These are phyloP conservation scores for Arthromyces matolae DNA, from an alignment of 768 basidiomycete genomes.

Conservation along the genomic window DNA sequence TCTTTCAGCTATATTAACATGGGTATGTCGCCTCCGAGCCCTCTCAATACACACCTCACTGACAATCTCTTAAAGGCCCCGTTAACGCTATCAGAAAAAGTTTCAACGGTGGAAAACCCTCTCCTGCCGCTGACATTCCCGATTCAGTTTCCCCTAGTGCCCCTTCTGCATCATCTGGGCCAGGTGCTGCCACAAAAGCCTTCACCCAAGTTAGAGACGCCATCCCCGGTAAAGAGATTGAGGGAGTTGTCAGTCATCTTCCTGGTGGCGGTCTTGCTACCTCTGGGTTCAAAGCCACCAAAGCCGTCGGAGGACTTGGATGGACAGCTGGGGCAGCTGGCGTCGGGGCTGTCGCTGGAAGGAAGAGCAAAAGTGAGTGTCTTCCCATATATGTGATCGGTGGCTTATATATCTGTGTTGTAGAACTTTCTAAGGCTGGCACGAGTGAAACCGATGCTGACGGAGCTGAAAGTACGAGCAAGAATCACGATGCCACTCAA, in stretches of 20 bases:
- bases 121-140: background rate
- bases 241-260: background rate
- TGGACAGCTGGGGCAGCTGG: constrained; percentile 4
- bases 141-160: background rate
- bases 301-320: constrained; percentile 3
- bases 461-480: background rate
- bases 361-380: constrained; percentile 1
- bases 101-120: background rate
- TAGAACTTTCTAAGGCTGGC: constrained; percentile 5
- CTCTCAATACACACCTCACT: no score
- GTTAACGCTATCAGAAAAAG: background rate
- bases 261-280: constrained; percentile 4
- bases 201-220: constrained; percentile 2
- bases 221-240: background rate
- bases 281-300: constrained; percentile 6
- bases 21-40: background rate
- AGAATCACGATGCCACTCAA: background rate
- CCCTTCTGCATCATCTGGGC: background rate
- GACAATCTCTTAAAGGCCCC: background rate
- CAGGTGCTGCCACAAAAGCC: background rate
- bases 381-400: background rate
- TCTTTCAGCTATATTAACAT: background rate
- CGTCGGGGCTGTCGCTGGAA: background rate
- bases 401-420: background rate
- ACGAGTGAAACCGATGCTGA: background rate